phyloP scores from a whole-genome alignment of 371 early-diverging fungal species.

The Polyrhizophydium stewartii region DNA sequence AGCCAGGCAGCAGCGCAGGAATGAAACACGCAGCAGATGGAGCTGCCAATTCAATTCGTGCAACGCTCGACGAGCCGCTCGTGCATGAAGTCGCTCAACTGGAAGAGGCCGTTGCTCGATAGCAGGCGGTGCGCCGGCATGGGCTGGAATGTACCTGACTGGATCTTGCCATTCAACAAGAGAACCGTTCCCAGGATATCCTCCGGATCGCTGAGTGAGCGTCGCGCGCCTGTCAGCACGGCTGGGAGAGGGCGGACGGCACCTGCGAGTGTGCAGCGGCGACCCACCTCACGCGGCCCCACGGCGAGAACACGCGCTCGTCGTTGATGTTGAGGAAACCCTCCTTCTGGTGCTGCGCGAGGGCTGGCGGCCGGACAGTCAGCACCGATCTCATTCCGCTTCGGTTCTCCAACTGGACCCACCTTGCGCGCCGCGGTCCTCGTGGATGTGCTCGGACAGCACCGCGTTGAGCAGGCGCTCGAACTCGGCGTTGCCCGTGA shows the following conservation, averaged over 20 bases:
- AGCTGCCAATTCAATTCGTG: too few relatives aligned
- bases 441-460: not conserved
- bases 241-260: not conserved
- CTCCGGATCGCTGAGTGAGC: slow-evolving; percentile 61
- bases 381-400: too few relatives aligned
- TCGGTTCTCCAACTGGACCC: not conserved
- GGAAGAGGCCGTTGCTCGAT: slow-evolving; percentile 64
- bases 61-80: slow-evolving; percentile 40
- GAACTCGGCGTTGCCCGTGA: not conserved
- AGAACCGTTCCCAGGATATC: slow-evolving; percentile 77
- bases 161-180: slow-evolving; percentile 26
- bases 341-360: slow-evolving; percentile 43
- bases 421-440: not conserved
- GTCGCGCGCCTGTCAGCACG: too few relatives aligned
- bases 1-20: too few relatives aligned
- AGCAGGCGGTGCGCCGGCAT: slow-evolving; percentile 80
- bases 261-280: not conserved
- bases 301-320: slow-evolving; percentile 59
- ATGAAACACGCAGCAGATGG: too few relatives aligned
- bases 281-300: slow-evolving; percentile 52
- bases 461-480: not conserved
- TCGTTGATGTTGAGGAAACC: slow-evolving; percentile 59
- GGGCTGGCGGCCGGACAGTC: too few relatives aligned
- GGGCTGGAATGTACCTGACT: slow-evolving; percentile 51
- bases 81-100: slow-evolving; percentile 51